phyloP scores from a whole-genome alignment of 768 basidiomycete genomes.

The Leccinum aurantiacum region DNA sequence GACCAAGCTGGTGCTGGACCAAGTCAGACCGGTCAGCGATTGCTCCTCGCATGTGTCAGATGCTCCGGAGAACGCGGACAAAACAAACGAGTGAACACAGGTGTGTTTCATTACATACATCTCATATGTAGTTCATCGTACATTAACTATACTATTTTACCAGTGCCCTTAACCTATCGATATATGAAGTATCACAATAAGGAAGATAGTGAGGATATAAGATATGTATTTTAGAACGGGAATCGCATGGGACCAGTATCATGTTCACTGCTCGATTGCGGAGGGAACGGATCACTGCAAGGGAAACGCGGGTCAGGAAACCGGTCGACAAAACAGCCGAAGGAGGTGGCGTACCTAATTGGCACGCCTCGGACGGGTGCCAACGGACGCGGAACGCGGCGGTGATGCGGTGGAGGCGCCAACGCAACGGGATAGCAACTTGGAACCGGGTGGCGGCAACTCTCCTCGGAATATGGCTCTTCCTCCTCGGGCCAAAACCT shows the following conservation, averaged over 20 bases:
- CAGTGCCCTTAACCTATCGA: conserved; percentile 20
- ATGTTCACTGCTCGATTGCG: conserved; percentile 17
- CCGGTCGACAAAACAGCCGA: background rate
- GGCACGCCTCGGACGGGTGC: conserved; percentile 8
- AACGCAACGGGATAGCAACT: conserved; percentile 19
- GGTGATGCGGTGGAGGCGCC: conserved; percentile 32
- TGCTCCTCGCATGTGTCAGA: background rate
- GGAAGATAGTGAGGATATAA: background rate
- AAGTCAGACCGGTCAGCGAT: conserved; percentile 34
- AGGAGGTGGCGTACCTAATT: conserved; percentile 16
- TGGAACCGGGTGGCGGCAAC: conserved; percentile 6
- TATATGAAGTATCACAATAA: conserved; percentile 9
- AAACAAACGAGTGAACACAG: background rate
- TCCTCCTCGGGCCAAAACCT: conserved; percentile 35
- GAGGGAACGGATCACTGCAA: conserved; percentile 19
- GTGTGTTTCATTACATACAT: conserved; percentile 12
- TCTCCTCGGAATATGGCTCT: conserved; percentile 19
- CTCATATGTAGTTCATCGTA: conserved; percentile 2
- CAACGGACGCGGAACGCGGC: conserved; percentile 23
- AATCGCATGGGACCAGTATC: conserved; percentile 24
- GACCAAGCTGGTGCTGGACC: conserved; percentile 66
- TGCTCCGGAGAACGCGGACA: background rate
- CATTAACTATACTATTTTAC: conserved; percentile 18
- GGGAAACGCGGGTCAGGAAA: background rate
- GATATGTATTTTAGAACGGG: conserved; percentile 26